A percentile compares a stretch with the other conserved stretches of the same genome.
Conservation (phyloP, 2,329 filamentous ascomycete species). For the Alternaria sp. region DNA sequence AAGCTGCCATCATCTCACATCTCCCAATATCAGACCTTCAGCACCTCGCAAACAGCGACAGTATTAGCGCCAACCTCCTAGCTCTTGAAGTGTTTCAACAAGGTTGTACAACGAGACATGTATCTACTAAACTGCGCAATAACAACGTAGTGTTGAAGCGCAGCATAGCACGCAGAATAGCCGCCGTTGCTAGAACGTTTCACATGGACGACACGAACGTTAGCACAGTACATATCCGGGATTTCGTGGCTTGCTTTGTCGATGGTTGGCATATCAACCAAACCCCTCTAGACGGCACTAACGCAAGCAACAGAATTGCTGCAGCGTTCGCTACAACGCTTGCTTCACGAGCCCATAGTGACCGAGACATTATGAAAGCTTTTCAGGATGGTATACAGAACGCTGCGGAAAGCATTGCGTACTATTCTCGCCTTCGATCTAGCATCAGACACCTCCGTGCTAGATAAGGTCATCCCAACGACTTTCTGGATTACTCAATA, state of each 20-base stretch:
- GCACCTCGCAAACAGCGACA: neutral
- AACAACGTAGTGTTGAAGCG: slow-evolving; percentile 2
- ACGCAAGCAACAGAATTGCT: neutral
- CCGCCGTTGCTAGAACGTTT: slow-evolving; percentile 1
- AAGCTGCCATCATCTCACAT: neutral
- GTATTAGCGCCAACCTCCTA: neutral
- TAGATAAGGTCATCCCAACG: too few species aligned
- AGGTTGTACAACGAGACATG: neutral
- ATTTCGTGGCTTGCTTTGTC: slow-evolving; percentile 12
- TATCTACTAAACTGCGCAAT: slow-evolving; percentile 5
- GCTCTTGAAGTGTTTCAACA: neutral
- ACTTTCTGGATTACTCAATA: too few species aligned
- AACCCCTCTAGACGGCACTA: neutral
- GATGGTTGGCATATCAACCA: slow-evolving; percentile 5
- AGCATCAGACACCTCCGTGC: neutral
- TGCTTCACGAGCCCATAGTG: neutral
- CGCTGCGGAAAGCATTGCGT: neutral
- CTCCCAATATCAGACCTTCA: neutral
- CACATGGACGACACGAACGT: neutral
- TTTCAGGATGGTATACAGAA: slow-evolving; percentile 15
- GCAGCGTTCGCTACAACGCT: slow-evolving; percentile 16
- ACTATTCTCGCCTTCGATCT: neutral
- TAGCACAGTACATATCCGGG: neutral
- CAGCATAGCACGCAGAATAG: neutral
- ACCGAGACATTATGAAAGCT: slow-evolving; percentile 7